Evolutionary conservation across 2,329 filamentous ascomycete species (phyloP).

Genomic region (Neoascochyta sp.): DNA sequence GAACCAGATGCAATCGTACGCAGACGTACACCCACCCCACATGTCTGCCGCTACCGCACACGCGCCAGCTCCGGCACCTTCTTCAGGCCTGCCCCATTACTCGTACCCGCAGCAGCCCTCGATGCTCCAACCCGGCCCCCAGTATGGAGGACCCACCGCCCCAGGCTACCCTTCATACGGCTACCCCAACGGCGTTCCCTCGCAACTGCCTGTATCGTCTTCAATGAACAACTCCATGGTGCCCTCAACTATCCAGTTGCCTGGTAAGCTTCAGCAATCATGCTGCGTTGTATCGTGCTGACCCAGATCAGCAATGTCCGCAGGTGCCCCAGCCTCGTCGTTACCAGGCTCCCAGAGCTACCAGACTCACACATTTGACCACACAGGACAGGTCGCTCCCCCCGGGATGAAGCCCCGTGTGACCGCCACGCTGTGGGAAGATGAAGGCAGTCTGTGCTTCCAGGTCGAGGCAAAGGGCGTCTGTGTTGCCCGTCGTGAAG

Average conservation of each 20-base stretch:
- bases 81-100: constrained; percentile 71
- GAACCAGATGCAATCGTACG: constrained; percentile 78
- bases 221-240: constrained; percentile 64
- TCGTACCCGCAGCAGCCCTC: constrained; percentile 66
- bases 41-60: constrained; percentile 74
- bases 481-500: constrained; percentile 90
- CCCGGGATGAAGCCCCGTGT: constrained; percentile 95
- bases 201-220: constrained; percentile 66
- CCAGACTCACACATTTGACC: constrained; percentile 63
- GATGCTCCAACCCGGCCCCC: constrained; percentile 67
- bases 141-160: constrained; percentile 59
- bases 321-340: constrained; percentile 27
- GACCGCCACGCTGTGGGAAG: constrained; percentile 95
- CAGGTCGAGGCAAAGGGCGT: constrained; percentile 96
- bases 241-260: constrained; percentile 66
- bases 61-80: constrained; percentile 71
- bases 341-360: constrained; percentile 32
- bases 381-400: constrained; percentile 87
- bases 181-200: constrained; percentile 73
- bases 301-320: constrained; percentile 30
- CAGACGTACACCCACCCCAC: constrained; percentile 77
- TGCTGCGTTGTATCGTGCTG: constrained; percentile 3
- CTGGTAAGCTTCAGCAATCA: constrained; percentile 39
- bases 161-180: constrained; percentile 65
- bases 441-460: constrained; percentile 95